Evolutionary conservation across 768 basidiomycete species (phyloP), one percentile per base, ranked within the genome.

Genomic region (Strobilomyces echinocephalus): DNA sequence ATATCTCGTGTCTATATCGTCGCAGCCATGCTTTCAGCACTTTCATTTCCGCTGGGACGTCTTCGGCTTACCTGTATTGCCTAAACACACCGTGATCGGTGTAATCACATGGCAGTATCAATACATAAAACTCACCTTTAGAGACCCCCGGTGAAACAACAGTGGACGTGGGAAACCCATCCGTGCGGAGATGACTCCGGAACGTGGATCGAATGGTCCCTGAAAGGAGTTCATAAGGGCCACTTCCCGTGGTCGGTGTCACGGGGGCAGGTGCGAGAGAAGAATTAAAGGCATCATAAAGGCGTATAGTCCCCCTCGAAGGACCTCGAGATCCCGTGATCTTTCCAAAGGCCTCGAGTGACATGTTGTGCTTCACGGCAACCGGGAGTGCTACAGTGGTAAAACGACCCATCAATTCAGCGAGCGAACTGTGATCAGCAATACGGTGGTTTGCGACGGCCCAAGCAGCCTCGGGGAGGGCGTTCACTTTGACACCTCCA

Each of bases 401-500:
- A 21, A 63, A 66, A 28, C 52, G 59, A 34, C 26, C 16, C 38
- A 47, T 50, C 30, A 67, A 36, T 20, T 54, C 55, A 41, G 48
- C 36, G 12, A 33, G 47, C 0, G 64, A 69, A 39, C 56, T 73
- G 50, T 73, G 65, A 10, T 68, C 68, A 34, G 64, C 69, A 50
- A 75, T 60, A 9, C 70, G 64, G 46, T 73, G 60, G 48, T 75
- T 72, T 36, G 63, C 62, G 20, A 75, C 50, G 7, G 72, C 72
- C 53, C 62, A 71, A 15, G 62, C 72, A 31, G 63, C 64, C 55
- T 80, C 79, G 0, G 77, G 76, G 11, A 80, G 66, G 1, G 76
- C 76, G 53, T 80, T 78, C 40, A 71, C 65, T 67, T 80, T 80
- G 1, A 71, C 69, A 12, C 70, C 73, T 14, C 74, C 74, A 20